These are phyloP conservation scores for Camelina hispida DNA, from an alignment of 345 rosid genomes.

Conservation along the genomic window DNA sequence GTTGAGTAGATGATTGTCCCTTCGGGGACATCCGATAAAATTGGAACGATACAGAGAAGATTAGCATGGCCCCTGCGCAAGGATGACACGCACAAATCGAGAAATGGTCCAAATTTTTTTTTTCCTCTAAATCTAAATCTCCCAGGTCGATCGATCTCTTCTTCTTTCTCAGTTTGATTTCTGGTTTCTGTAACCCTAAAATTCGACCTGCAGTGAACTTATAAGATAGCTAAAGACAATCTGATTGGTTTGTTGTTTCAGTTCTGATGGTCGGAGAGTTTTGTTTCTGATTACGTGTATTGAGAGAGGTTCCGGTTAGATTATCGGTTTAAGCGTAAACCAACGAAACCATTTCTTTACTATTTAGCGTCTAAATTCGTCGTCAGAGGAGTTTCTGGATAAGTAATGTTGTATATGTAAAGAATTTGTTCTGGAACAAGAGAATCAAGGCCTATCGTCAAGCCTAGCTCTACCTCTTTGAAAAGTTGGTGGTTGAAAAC, in stretches of 20 bases:
- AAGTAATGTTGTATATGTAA: no score
- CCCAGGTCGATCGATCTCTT: neutral
- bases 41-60: constrained; percentile 16
- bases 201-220: neutral
- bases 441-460: no score
- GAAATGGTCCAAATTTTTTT: constrained; percentile 14
- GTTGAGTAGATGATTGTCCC: neutral
- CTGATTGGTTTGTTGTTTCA: constrained; percentile 1
- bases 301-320: neutral
- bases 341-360: neutral
- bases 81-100: constrained; percentile 16
- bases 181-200: neutral
- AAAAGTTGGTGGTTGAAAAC: neutral
- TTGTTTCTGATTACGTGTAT: neutral
- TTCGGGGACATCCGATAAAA: constrained; percentile 13
- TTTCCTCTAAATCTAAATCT: neutral
- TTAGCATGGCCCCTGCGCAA: constrained; percentile 17
- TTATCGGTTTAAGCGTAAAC: neutral
- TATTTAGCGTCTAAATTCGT: neutral
- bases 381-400: neutral
- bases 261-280: constrained; percentile 12
- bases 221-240: neutral
- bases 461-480: no score
- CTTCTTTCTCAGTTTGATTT: neutral
- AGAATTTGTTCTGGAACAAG: neutral